These are phyloP conservation scores for Sparassis latifolia DNA, from an alignment of 1,284 basidiomycete genomes.

Conservation along the genomic window DNA sequence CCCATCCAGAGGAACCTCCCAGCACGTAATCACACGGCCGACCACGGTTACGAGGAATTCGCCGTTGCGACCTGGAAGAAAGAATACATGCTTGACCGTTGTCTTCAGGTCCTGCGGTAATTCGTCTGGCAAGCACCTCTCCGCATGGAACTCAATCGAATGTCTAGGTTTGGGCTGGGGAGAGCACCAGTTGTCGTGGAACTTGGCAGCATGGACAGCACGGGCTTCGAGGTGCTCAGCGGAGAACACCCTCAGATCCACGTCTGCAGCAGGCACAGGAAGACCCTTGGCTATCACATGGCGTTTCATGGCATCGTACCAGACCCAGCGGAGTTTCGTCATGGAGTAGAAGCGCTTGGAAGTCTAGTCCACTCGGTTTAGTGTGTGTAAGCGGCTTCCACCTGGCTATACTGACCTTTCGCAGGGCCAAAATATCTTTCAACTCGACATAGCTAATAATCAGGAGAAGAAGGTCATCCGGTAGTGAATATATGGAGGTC, in stretches of 20 bases:
- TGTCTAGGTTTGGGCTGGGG: slow-evolving; percentile 18
- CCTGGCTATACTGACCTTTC: slow-evolving; percentile 23
- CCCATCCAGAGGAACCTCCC: slow-evolving; percentile 31
- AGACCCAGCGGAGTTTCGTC: slow-evolving; percentile 32
- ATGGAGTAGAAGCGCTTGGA: slow-evolving; percentile 25
- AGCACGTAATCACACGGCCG: slow-evolving; percentile 23
- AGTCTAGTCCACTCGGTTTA: slow-evolving; percentile 17
- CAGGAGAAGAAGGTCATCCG: slow-evolving; percentile 30
- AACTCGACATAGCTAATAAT: slow-evolving; percentile 28
- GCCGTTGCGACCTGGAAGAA: slow-evolving; percentile 28
- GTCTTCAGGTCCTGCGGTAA: slow-evolving; percentile 9
- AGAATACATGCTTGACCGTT: slow-evolving; percentile 24
- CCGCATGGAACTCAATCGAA: slow-evolving; percentile 23
- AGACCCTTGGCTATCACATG: slow-evolving; percentile 28
- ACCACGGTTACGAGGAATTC: slow-evolving; percentile 27
- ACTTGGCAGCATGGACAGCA: slow-evolving; percentile 27
- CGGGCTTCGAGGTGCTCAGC: slow-evolving; percentile 30
- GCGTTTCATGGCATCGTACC: slow-evolving; percentile 29
- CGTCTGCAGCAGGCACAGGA: slow-evolving; percentile 25
- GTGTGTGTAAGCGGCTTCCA: not conserved
- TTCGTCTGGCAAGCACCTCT: slow-evolving; percentile 10
- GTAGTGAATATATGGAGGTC: slow-evolving; percentile 14
- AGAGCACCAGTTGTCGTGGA: slow-evolving; percentile 33
- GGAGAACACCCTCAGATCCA: slow-evolving; percentile 25
- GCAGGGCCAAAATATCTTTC: slow-evolving; percentile 27